A percentile compares a stretch with the other conserved stretches of the same genome.
These are phyloP conservation scores for Euphorbia corollata DNA, from an alignment of 441 rosid species.

Conservation along the genomic window DNA sequence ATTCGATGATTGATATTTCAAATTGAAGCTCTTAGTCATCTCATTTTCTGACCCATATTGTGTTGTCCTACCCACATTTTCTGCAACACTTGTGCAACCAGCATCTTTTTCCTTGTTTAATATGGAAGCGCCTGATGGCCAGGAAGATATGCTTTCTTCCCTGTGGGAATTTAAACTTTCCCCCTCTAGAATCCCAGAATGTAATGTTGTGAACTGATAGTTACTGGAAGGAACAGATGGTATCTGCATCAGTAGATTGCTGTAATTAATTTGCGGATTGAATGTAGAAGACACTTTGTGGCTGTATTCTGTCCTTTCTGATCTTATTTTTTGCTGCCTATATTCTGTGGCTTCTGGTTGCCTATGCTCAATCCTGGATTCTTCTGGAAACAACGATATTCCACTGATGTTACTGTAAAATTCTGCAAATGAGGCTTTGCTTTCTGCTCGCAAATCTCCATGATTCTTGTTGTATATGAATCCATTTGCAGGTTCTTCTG, in stretches of 20 bases:
- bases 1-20: constrained; percentile 25
- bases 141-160: constrained; percentile 44
- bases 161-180: constrained; percentile 33
- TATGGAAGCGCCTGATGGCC: constrained; percentile 42
- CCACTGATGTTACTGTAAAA: constrained; percentile 27
- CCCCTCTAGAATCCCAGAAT: constrained; percentile 29
- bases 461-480: constrained; percentile 20
- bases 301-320: constrained; percentile 24
- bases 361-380: constrained; percentile 26
- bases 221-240: constrained; percentile 27
- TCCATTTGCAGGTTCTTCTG: constrained; percentile 31
- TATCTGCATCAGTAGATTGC: constrained; percentile 24
- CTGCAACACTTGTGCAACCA: constrained; percentile 22
- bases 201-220: constrained; percentile 26
- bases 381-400: constrained; percentile 29
- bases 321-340: constrained; percentile 27
- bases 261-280: constrained; percentile 31
- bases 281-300: constrained; percentile 29
- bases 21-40: constrained; percentile 28
- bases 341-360: constrained; percentile 28
- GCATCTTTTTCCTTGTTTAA: constrained; percentile 27
- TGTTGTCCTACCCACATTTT: constrained; percentile 24
- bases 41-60: constrained; percentile 26
- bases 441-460: constrained; percentile 26
- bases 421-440: constrained; percentile 42